Evolutionary conservation across 2,329 filamentous ascomycete species (phyloP).

Genomic region (Alternaria arborescens): DNA sequence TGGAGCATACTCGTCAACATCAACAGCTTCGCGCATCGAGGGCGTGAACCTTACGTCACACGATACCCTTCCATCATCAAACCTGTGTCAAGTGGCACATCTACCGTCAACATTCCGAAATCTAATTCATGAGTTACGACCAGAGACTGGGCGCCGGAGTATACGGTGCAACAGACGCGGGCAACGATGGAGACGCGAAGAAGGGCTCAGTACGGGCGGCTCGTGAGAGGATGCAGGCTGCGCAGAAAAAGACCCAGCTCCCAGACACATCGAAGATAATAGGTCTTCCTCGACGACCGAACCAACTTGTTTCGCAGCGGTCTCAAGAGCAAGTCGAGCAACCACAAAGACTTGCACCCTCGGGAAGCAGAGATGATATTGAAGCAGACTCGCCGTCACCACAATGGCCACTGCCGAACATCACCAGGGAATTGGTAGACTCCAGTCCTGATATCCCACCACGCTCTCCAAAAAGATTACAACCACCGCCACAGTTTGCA

Average conservation of each 20-base stretch:
- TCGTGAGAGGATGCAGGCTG: slow-evolving; percentile 44
- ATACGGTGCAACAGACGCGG: slow-evolving; percentile 40
- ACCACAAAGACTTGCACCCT: slow-evolving; percentile 26
- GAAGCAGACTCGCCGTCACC: slow-evolving; percentile 46
- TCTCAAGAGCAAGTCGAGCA: slow-evolving; percentile 26
- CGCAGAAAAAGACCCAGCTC: slow-evolving; percentile 38
- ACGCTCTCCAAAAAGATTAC: slow-evolving; percentile 44
- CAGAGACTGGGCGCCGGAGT: slow-evolving; percentile 42
- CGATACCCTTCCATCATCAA: slow-evolving; percentile 14
- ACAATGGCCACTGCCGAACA: slow-evolving; percentile 58
- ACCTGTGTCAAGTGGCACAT: slow-evolving; percentile 48
- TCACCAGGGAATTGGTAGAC: slow-evolving; percentile 34
- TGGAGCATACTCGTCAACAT: slow-evolving; percentile 6
- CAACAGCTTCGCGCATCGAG: background rate
- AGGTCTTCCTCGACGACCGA: slow-evolving; percentile 47
- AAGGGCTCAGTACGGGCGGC: slow-evolving; percentile 51
- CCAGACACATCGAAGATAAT: slow-evolving; percentile 46
- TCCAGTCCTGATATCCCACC: slow-evolving; percentile 34
- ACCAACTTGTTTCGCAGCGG: slow-evolving; percentile 43
- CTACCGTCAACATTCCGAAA: slow-evolving; percentile 38
- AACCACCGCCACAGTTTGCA: slow-evolving; percentile 53
- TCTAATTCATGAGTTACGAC: slow-evolving; percentile 50
- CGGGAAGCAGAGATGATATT: slow-evolving; percentile 23
- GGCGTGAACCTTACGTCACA: slow-evolving; percentile 4
- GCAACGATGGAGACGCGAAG: slow-evolving; percentile 31